Percentiles rank a stretch among this genome's conserved stretches.
These are phyloP conservation scores for Xerocomus potaroensis DNA, from an alignment of 768 basidiomycete species.

Conservation along the genomic window DNA sequence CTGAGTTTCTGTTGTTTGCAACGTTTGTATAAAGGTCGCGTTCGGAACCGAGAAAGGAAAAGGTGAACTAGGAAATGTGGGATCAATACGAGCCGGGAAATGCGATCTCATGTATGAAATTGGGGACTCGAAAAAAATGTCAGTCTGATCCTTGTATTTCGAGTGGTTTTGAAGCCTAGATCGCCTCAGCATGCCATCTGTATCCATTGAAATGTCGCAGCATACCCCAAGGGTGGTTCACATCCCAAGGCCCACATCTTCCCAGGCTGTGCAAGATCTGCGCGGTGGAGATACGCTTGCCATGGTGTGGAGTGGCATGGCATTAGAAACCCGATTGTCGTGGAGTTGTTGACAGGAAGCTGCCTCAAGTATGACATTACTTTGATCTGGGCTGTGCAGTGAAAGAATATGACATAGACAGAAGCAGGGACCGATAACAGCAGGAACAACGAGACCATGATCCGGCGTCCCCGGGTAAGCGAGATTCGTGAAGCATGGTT, in stretches of 20 bases:
- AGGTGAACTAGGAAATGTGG: conserved; percentile 60
- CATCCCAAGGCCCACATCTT: conserved; percentile 84
- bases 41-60: conserved; percentile 51
- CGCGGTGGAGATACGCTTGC: conserved; percentile 79
- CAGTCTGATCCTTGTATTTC: conserved; percentile 75
- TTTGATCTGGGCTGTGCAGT: conserved; percentile 74
- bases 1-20: conserved; percentile 27
- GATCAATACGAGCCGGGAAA: conserved; percentile 64
- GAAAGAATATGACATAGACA: conserved; percentile 69
- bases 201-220: conserved; percentile 6
- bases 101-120: conserved; percentile 55
- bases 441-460: conserved; percentile 39
- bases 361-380: conserved; percentile 66
- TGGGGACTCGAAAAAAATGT: conserved; percentile 76
- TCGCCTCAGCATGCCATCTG: conserved; percentile 7
- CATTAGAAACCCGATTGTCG: conserved; percentile 78
- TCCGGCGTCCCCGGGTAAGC: conserved; percentile 18
- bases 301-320: conserved; percentile 97
- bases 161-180: conserved; percentile 42
- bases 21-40: conserved; percentile 20
- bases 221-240: conserved; percentile 86
- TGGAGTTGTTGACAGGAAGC: conserved; percentile 47
- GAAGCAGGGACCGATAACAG: conserved; percentile 55
- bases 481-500: not conserved
- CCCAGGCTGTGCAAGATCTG: conserved; percentile 50